Conservation (phyloP, 179 eudicot genomes). For the Beta lomatogona region DNA sequence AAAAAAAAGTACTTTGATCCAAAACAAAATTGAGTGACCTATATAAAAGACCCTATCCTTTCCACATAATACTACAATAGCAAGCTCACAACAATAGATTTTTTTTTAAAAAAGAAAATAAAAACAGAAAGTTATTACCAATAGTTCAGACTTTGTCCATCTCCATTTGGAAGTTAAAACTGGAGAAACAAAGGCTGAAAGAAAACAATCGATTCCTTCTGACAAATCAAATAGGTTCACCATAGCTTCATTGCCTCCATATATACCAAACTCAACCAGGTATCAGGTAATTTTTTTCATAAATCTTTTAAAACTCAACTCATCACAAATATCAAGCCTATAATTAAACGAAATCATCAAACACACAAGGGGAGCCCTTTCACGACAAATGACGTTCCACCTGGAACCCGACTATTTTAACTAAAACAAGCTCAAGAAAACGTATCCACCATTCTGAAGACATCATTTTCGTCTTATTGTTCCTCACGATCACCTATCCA, state of each 20-base stretch:
- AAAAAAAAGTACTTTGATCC: neutral
- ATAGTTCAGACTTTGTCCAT: no score
- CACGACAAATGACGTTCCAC: neutral
- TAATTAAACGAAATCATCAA: neutral
- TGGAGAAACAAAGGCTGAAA: neutral
- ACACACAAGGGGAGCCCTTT: neutral
- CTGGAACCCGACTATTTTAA: neutral
- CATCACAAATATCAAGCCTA: neutral
- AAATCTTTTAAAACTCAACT: neutral
- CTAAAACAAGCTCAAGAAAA: neutral
- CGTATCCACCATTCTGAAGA: neutral
- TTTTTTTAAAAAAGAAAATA: no score
- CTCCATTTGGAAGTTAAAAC: neutral
- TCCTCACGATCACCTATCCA: neutral
- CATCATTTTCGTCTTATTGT: neutral
- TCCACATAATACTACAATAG: neutral
- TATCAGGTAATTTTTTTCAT: neutral
- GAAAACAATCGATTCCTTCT: neutral
- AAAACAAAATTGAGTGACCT: neutral
- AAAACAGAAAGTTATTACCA: no score
- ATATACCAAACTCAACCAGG: neutral
- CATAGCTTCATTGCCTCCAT: neutral
- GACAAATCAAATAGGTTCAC: neutral
- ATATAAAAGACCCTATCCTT: neutral
- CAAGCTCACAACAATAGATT: no score